These are phyloP conservation scores for Phytophthora niederhauseri DNA, from an alignment of 352 stramenopile species.

Conservation along the genomic window DNA sequence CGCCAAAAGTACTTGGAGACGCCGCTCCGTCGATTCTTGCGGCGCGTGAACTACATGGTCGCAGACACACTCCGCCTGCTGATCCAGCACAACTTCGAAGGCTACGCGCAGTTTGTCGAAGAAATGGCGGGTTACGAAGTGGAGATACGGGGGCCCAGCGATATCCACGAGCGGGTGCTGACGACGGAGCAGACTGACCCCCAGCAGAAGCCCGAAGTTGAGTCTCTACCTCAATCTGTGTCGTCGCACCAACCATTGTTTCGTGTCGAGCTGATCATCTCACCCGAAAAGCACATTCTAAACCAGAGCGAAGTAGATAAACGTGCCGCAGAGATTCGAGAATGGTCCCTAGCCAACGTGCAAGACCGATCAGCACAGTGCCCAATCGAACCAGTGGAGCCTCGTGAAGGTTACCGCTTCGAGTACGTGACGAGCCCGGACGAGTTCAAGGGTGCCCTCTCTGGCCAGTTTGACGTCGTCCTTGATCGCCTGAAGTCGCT, in stretches of 20 bases:
- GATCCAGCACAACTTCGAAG: constrained; percentile 70
- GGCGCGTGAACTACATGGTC: constrained; percentile 86
- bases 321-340: constrained; percentile 59
- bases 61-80: constrained; percentile 71
- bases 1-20: constrained; percentile 72
- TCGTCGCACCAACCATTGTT: constrained; percentile 68
- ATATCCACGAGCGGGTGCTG: constrained; percentile 42
- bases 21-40: constrained; percentile 60
- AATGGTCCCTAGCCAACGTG: constrained; percentile 63
- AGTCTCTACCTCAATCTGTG: constrained; percentile 1
- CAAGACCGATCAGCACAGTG: constrained; percentile 59
- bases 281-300: constrained; percentile 49
- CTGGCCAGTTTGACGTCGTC: constrained; percentile 81
- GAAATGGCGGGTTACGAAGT: constrained; percentile 69
- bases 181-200: constrained; percentile 10
- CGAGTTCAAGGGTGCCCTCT: constrained; percentile 74
- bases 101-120: constrained; percentile 75
- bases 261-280: constrained; percentile 76
- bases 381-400: constrained; percentile 52
- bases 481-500: constrained; percentile 87
- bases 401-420: constrained; percentile 67
- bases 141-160: constrained; percentile 48
- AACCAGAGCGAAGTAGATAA: constrained; percentile 64
- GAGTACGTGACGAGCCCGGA: constrained; percentile 72
- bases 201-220: constrained; percentile 7